phyloP scores from a whole-genome alignment of 495 filamentous ascomycete genomes.

The Echria macrotheca region DNA sequence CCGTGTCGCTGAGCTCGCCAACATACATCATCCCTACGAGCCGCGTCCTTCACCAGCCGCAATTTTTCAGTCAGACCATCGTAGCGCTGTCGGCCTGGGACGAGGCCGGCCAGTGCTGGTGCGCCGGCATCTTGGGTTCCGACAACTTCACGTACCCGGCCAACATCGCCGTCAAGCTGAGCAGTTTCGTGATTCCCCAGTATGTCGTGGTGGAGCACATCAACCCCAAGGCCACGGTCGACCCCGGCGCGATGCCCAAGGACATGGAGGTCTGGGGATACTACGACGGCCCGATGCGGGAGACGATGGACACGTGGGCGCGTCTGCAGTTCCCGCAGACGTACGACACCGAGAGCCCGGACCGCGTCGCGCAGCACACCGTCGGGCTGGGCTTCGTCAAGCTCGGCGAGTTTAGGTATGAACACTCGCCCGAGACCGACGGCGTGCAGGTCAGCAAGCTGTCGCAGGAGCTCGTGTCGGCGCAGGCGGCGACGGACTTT shows the following conservation, averaged over 20 bases:
- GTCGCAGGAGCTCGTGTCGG: conserved; percentile 28
- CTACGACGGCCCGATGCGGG: conserved; percentile 30
- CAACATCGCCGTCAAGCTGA: conserved; percentile 44
- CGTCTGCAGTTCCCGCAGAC: conserved; percentile 5
- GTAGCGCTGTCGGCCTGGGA: conserved; percentile 51
- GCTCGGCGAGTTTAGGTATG: conserved; percentile 49
- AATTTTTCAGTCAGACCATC: conserved; percentile 20
- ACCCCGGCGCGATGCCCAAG: conserved; percentile 51
- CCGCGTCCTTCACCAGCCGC: conserved; percentile 6
- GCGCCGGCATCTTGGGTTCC: conserved; percentile 36
- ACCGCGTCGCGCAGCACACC: conserved; percentile 9
- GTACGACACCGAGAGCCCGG: conserved; percentile 21
- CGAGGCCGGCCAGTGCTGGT: conserved; percentile 65
- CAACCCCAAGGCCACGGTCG: conserved; percentile 42
- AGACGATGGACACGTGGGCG: conserved; percentile 31
- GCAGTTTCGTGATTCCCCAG: conserved; percentile 45
- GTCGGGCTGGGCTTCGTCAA: conserved; percentile 39
- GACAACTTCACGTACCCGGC: conserved; percentile 23
- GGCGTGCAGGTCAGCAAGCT: conserved; percentile 48
- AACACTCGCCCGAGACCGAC: conserved; percentile 35
- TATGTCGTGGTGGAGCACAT: conserved; percentile 61
- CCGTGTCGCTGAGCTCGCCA: conserved; percentile 24
- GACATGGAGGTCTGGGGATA: conserved; percentile 57
- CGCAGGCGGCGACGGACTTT: conserved; percentile 32
- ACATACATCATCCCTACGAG: conserved; percentile 17